A percentile compares a stretch with the other conserved stretches of the same genome.
phyloP scores from a whole-genome alignment of 768 basidiomycete genomes.

The Butyriboletus loyo region DNA sequence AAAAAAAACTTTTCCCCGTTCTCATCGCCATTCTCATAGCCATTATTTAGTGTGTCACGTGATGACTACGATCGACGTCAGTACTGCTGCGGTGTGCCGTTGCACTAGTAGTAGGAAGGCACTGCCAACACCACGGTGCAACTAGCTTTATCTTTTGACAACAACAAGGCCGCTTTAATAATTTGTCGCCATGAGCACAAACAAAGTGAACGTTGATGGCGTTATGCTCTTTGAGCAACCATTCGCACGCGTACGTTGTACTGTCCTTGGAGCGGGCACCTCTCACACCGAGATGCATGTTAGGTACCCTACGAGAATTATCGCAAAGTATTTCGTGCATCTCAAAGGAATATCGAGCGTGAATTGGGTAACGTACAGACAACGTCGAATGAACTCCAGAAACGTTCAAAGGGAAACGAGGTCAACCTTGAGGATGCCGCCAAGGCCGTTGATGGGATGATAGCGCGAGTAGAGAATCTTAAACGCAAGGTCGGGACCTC shows the following conservation, averaged over 20 bases:
- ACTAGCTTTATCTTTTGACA: conserved; percentile 2
- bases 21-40: background rate
- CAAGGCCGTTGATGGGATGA: conserved; percentile 71
- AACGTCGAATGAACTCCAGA: conserved; percentile 57
- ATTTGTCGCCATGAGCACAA: conserved; percentile 28
- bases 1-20: conserved; percentile 12
- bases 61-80: conserved; percentile 21
- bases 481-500: conserved; percentile 75
- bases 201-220: conserved; percentile 68
- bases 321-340: conserved; percentile 80
- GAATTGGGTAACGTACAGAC: conserved; percentile 64
- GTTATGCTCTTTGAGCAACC: conserved; percentile 83
- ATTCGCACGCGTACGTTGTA: conserved; percentile 58
- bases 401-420: conserved; percentile 37
- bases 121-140: background rate
- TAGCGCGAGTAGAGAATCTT: conserved; percentile 68
- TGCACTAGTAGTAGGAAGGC: no score
- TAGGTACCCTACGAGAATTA: conserved; percentile 91
- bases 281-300: conserved; percentile 10
- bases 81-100: background rate
- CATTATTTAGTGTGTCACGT: conserved; percentile 20
- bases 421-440: conserved; percentile 50
- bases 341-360: conserved; percentile 78
- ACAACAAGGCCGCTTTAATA: conserved; percentile 6
- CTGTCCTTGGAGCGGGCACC: background rate